Conservation (phyloP, 2,329 filamentous ascomycete genomes). For the Fusarium tupiense region DNA sequence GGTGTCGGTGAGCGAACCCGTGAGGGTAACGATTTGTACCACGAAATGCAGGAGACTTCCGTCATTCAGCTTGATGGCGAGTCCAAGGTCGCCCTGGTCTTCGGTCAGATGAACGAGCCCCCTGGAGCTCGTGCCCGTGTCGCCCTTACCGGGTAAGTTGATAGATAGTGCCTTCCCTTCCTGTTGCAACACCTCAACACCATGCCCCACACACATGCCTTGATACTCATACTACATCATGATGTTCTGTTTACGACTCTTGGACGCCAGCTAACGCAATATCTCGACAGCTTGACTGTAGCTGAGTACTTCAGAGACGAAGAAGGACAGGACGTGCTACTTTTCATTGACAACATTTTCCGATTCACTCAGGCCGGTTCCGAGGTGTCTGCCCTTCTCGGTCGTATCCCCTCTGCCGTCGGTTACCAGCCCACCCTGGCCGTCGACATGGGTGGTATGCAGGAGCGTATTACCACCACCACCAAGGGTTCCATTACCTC, state of each 20-base stretch:
- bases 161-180: slow-evolving; percentile 8
- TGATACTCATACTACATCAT: background rate
- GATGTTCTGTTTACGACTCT: background rate
- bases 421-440: slow-evolving; percentile 99
- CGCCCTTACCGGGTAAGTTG: slow-evolving; percentile 79
- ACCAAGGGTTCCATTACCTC: slow-evolving; percentile 99
- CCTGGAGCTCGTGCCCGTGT: slow-evolving; percentile 99
- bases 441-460: slow-evolving; percentile 99
- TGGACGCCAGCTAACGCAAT: background rate
- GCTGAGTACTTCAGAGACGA: slow-evolving; percentile 84
- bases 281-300: slow-evolving; percentile 60
- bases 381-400: slow-evolving; percentile 98
- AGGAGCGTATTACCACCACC: slow-evolving; percentile 99
- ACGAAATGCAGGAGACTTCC: slow-evolving; percentile 99
- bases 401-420: slow-evolving; percentile 99
- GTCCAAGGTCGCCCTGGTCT: slow-evolving; percentile 99
- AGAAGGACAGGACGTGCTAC: slow-evolving; percentile 92
- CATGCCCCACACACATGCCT: background rate
- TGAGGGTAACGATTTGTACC: slow-evolving; percentile 99
- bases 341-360: slow-evolving; percentile 99
- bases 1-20: slow-evolving; percentile 99
- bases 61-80: slow-evolving; percentile 99
- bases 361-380: slow-evolving; percentile 99
- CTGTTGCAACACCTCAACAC: background rate
- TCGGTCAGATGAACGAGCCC: slow-evolving; percentile 99